Conservation (phyloP, 2,329 filamentous ascomycete genomes). For the Mycosphaerella sp. region DNA sequence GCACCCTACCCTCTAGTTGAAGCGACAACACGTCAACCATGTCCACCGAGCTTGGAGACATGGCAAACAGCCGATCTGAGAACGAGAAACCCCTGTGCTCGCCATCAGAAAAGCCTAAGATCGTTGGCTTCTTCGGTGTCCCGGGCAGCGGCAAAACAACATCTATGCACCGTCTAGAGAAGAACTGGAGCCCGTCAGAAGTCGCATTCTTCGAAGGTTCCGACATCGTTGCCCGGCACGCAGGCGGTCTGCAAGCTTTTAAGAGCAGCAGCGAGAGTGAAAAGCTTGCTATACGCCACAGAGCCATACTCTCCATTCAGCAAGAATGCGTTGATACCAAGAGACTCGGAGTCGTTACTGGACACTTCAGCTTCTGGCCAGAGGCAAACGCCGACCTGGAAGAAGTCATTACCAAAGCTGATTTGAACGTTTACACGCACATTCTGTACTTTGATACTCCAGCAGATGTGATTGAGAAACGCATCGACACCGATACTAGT, state of each 20-base stretch:
- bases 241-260: slow-evolving; percentile 48
- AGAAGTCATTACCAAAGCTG: slow-evolving; percentile 39
- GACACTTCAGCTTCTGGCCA: slow-evolving; percentile 53
- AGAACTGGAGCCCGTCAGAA: slow-evolving; percentile 28
- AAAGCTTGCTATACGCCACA: slow-evolving; percentile 38
- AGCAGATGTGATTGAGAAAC: slow-evolving; percentile 35
- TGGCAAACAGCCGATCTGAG: neutral
- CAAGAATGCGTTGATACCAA: slow-evolving; percentile 34
- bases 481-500: slow-evolving; percentile 9
- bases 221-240: slow-evolving; percentile 40
- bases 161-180: slow-evolving; percentile 36
- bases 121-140: slow-evolving; percentile 53
- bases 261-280: slow-evolving; percentile 34
- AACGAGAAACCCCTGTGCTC: neutral
- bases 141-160: slow-evolving; percentile 50
- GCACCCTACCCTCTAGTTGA: no score
- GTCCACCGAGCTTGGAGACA: neutral
- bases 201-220: slow-evolving; percentile 52
- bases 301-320: slow-evolving; percentile 44
- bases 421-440: slow-evolving; percentile 49
- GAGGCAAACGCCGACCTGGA: slow-evolving; percentile 23
- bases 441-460: slow-evolving; percentile 51
- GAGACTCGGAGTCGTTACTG: slow-evolving; percentile 46
- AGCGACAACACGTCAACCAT: neutral
- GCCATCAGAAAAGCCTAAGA: slow-evolving; percentile 11